A percentile compares a stretch with the other conserved stretches of the same genome.
Conservation (phyloP, 2,329 filamentous ascomycete species). For the Pleoardoris graminearum region DNA sequence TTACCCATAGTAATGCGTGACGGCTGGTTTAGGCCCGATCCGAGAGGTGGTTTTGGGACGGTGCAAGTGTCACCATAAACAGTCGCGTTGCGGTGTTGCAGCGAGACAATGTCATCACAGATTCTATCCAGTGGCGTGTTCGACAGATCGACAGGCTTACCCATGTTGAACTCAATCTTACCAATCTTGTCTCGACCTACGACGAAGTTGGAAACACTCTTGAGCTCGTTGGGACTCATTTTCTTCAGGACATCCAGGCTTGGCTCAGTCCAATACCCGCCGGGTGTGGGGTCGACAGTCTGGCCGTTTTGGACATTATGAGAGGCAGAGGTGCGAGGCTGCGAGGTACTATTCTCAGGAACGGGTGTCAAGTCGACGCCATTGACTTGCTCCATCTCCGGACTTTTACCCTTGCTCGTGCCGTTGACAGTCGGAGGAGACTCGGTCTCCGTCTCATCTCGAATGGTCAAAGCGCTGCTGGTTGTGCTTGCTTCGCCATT, state of each 20-base stretch:
- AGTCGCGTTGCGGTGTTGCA: slow-evolving; percentile 78
- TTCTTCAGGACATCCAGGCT: slow-evolving; percentile 72
- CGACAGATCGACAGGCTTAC: slow-evolving; percentile 71
- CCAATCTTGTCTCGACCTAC: slow-evolving; percentile 85
- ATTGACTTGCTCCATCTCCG: slow-evolving; percentile 72
- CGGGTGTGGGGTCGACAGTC: slow-evolving; percentile 59
- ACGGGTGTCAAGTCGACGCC: slow-evolving; percentile 79
- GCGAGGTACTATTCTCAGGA: slow-evolving; percentile 66
- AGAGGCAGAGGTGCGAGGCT: slow-evolving; percentile 40
- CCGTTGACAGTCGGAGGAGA: slow-evolving; percentile 58
- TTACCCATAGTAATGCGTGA: slow-evolving; percentile 87
- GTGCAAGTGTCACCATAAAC: slow-evolving; percentile 68
- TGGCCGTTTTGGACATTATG: slow-evolving; percentile 32
- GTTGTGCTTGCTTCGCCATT: slow-evolving; percentile 48
- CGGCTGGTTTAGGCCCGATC: slow-evolving; percentile 89
- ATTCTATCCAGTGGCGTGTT: slow-evolving; percentile 79
- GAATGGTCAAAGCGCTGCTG: slow-evolving; percentile 56
- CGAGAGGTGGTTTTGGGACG: slow-evolving; percentile 75
- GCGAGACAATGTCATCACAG: slow-evolving; percentile 72
- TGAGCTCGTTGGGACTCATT: slow-evolving; percentile 79
- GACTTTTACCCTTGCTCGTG: slow-evolving; percentile 42
- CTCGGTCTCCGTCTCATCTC: slow-evolving; percentile 53
- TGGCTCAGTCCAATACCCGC: slow-evolving; percentile 86
- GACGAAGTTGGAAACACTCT: slow-evolving; percentile 72
- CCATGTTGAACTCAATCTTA: slow-evolving; percentile 71